Evolutionary conservation across 768 basidiomycete genomes (phyloP), one percentile per base, ranked within the genome.

Genomic region (Sporobolomyces pararoseus): DNA sequence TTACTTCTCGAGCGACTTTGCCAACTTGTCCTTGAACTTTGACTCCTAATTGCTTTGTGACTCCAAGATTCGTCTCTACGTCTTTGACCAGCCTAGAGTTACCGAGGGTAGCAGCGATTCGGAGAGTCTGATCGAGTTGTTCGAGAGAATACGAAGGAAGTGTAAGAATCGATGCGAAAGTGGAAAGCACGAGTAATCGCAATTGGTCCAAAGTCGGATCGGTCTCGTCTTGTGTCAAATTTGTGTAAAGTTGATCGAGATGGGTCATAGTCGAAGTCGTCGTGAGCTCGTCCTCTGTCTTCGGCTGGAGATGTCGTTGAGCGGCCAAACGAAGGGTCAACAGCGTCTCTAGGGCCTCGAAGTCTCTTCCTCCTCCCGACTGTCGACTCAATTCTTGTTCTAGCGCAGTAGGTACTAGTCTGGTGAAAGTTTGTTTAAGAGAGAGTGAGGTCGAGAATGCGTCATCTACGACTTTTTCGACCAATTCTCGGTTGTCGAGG

Each of bases 161-260:
- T 19, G 9, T 9, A 1, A 70, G 4, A 58, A 70, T 55, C 4
- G 55, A 34, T 25, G 39, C 39, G 1, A 44, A 21, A 3, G 63
- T 52, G 42, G 63, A 61, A 57, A 70, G 32, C 50, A 70, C 2
- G 17, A 34, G 27, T 31, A 70, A 58, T 21, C 62, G 63, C 17
- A 65, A 63, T 19, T 16, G n/a, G 34, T 69, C 62, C 7, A 31
- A 51, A 0, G 21, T 19, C 23, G n/a, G 10, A 13, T 58, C 55
- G 4, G 17, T 35, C 9, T 21, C 19, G 27, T 55, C 54, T 23
- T 35, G 16, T 47, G 32, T 19, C 27, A 54, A 12, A 34, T 42
- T 42, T 17, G 53, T 19, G 53, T 54, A 23, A 16, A 35, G 31
- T 54, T 4, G 31, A 54, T 7, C 9, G 19, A 35, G 53, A 13